Conservation (phyloP, 352 stramenopile species). For the Phytophthora litchii region DNA sequence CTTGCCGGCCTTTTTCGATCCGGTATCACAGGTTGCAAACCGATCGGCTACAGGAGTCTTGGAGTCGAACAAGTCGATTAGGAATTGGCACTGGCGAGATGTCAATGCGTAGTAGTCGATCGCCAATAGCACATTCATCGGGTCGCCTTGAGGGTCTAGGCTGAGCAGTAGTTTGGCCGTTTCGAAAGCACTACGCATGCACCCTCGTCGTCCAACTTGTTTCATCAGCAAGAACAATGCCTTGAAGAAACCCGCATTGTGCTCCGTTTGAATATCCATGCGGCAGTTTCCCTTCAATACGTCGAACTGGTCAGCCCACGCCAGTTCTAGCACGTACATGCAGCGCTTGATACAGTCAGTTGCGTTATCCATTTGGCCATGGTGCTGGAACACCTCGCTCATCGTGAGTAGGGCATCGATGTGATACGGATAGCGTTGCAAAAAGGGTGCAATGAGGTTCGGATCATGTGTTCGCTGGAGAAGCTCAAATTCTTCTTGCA, state of each 20-base stretch:
- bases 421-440: constrained; percentile 86
- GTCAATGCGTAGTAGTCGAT: constrained; percentile 88
- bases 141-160: constrained; percentile 80
- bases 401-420: constrained; percentile 86
- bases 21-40: constrained; percentile 22
- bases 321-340: constrained; percentile 84
- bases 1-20: constrained; percentile 21
- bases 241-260: constrained; percentile 81
- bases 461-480: constrained; percentile 85
- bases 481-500: constrained; percentile 83
- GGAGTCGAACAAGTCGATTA: constrained; percentile 65
- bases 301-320: constrained; percentile 86
- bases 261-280: constrained; percentile 81
- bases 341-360: constrained; percentile 87
- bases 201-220: constrained; percentile 81
- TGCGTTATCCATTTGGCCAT: constrained; percentile 87
- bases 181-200: constrained; percentile 87
- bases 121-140: constrained; percentile 79
- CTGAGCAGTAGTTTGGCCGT: constrained; percentile 74
- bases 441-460: constrained; percentile 81
- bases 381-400: constrained; percentile 88
- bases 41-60: constrained; percentile 71
- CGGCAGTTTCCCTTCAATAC: constrained; percentile 80
- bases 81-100: constrained; percentile 79
- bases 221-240: constrained; percentile 85